Evolutionary conservation across 73 alveolate genomes (phyloP).

Genomic region (Blepharisma japonicum): DNA sequence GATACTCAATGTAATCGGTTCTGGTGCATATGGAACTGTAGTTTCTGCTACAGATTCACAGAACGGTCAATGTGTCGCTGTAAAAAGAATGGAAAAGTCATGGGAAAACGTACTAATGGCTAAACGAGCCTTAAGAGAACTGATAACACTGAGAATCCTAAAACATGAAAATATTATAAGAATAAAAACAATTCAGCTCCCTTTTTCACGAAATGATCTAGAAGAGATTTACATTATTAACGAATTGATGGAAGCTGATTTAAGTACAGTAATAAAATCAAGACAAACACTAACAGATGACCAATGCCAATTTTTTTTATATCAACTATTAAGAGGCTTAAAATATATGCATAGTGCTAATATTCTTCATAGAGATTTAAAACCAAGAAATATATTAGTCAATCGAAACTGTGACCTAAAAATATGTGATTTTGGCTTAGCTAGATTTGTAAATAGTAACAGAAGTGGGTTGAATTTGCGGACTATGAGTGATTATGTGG

Average conservation of each 20-base stretch:
- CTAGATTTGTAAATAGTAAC: conserved; percentile 42
- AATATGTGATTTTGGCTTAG: conserved; percentile 65
- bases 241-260: conserved; percentile 89
- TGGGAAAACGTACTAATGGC: conserved; percentile 3
- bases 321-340: conserved; percentile 51
- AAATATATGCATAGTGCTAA: conserved; percentile 22
- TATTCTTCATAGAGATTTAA: conserved; percentile 33
- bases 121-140: conserved; percentile 23
- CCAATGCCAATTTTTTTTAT: conserved; percentile 67
- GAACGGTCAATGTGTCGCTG: neutral
- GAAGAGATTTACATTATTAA: conserved; percentile 63
- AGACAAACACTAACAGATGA: conserved; percentile 71
- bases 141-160: conserved; percentile 6
- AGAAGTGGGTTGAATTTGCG: neutral
- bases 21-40: conserved; percentile 31
- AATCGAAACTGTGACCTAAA: conserved; percentile 32
- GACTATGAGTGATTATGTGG: conserved; percentile 61
- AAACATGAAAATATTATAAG: conserved; percentile 15
- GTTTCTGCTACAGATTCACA: neutral
- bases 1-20: conserved; percentile 45
- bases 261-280: conserved; percentile 61
- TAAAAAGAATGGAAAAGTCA: conserved; percentile 23
- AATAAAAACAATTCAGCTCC: conserved; percentile 20
- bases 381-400: conserved; percentile 31
- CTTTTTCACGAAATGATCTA: neutral